Evolutionary conservation across 164 flowering plant genomes (phyloP).

Genomic region (Pachysandra terminalis): DNA sequence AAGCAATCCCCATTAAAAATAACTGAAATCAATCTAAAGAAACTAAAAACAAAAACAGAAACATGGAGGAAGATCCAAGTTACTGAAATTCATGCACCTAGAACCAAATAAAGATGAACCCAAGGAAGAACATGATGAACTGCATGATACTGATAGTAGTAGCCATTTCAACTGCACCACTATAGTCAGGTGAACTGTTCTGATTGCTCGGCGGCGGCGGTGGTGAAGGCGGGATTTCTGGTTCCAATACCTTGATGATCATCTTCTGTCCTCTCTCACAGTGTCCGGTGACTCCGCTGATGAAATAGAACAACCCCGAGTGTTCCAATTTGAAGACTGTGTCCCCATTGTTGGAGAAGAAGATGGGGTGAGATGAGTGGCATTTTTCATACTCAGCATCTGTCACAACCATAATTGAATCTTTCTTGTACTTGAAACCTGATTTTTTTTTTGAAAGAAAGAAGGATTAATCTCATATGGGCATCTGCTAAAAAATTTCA

Average conservation of each 20-base stretch:
- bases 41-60: no score
- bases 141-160: not conserved
- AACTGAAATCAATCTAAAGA: no score
- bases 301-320: slow-evolving; percentile 53
- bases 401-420: slow-evolving; percentile 53
- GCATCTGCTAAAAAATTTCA: no score
- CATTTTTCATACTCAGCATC: slow-evolving; percentile 51
- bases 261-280: slow-evolving; percentile 57
- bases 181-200: not conserved
- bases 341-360: slow-evolving; percentile 61
- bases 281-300: slow-evolving; percentile 58
- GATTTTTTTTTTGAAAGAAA: not conserved
- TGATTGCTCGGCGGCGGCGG: slow-evolving; percentile 14
- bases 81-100: not conserved
- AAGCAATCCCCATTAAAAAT: no score
- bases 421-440: slow-evolving; percentile 57
- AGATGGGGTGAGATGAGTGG: slow-evolving; percentile 33
- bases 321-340: slow-evolving; percentile 32
- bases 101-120: not conserved
- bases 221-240: slow-evolving; percentile 13
- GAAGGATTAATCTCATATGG: no score
- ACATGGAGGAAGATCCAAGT: not conserved
- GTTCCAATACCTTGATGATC: slow-evolving; percentile 53
- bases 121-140: slow-evolving; percentile 8
- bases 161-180: slow-evolving; percentile 7